Percentiles rank a stretch among this genome's conserved stretches.
These are phyloP conservation scores for Limnomonas spitsbergensis DNA, from an alignment of 139 green algal genomes.

Conservation along the genomic window DNA sequence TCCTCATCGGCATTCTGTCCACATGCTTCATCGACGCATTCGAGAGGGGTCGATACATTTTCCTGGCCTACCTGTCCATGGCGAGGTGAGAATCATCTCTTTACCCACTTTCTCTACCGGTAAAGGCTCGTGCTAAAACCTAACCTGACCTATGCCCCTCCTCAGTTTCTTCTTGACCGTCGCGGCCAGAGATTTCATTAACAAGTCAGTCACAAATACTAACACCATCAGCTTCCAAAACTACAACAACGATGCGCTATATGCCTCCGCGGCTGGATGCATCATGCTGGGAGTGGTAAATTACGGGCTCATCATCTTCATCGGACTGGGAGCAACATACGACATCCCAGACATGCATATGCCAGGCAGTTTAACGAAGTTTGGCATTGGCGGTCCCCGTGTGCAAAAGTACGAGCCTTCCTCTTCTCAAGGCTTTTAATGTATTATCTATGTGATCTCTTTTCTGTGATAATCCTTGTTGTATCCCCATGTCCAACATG, in stretches of 20 bases:
- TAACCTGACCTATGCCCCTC: not conserved
- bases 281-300: constrained; percentile 39
- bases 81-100: constrained; percentile 7
- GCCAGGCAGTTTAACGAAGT: not conserved
- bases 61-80: constrained; percentile 24
- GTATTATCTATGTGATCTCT: too few relatives aligned
- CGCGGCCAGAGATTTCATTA: constrained; percentile 21
- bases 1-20: constrained; percentile 16
- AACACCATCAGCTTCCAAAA: constrained; percentile 2
- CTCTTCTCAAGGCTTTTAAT: not conserved
- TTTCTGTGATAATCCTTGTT: too few relatives aligned
- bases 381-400: not conserved
- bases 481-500: too few relatives aligned
- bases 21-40: constrained; percentile 26
- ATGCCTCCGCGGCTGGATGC: constrained; percentile 22
- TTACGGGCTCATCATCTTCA: constrained; percentile 38
- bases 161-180: constrained; percentile 26
- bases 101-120: too few relatives aligned
- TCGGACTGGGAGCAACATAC: constrained; percentile 23
- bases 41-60: constrained; percentile 15
- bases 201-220: constrained; percentile 19
- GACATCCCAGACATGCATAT: constrained; percentile 1
- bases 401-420: not conserved
- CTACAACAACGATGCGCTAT: constrained; percentile 21
- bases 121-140: too few relatives aligned